phyloP scores from a whole-genome alignment of 2,329 filamentous ascomycete species.

The Didymella pinodella region DNA sequence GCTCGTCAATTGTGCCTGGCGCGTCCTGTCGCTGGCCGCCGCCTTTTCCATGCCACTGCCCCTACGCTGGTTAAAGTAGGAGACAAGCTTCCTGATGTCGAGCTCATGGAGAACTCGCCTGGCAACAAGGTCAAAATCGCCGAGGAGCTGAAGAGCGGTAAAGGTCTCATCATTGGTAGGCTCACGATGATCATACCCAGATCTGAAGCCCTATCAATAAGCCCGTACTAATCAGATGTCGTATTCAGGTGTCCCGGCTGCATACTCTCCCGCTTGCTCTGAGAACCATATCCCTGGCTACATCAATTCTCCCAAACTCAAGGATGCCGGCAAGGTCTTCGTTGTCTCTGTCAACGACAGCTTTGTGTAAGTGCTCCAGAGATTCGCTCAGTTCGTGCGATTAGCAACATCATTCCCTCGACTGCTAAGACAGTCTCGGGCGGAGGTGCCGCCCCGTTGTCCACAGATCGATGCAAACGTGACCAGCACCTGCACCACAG shows the following conservation, averaged over 20 bases:
- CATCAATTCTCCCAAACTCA: slow-evolving; percentile 79
- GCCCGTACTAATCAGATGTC: slow-evolving; percentile 12
- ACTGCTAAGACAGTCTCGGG: slow-evolving; percentile 27
- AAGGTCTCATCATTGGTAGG: slow-evolving; percentile 75
- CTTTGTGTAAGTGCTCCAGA: slow-evolving; percentile 74
- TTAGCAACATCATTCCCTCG: slow-evolving; percentile 11
- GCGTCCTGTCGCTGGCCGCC: slow-evolving; percentile 32
- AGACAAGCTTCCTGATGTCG: slow-evolving; percentile 78
- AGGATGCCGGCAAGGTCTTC: slow-evolving; percentile 83
- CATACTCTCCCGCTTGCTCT: slow-evolving; percentile 67
- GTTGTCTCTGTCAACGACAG: slow-evolving; percentile 93
- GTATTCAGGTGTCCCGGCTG: slow-evolving; percentile 51
- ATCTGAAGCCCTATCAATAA: background rate
- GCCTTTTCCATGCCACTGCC: slow-evolving; percentile 70
- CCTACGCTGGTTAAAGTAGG: slow-evolving; percentile 75
- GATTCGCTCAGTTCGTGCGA: slow-evolving; percentile 10
- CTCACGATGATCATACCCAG: slow-evolving; percentile 11
- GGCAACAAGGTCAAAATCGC: slow-evolving; percentile 90
- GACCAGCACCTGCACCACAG: slow-evolving; percentile 21
- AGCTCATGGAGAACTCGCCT: slow-evolving; percentile 84
- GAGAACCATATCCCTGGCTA: slow-evolving; percentile 83
- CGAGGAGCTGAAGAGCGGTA: slow-evolving; percentile 71
- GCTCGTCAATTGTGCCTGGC: slow-evolving; percentile 37
- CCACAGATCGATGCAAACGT: slow-evolving; percentile 23
- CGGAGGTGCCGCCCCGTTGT: slow-evolving; percentile 16